Percentiles rank a stretch among this genome's conserved stretches.
These are phyloP conservation scores for Cryoendolithus antarcticus DNA, from an alignment of 2,329 filamentous ascomycete species.

Conservation along the genomic window DNA sequence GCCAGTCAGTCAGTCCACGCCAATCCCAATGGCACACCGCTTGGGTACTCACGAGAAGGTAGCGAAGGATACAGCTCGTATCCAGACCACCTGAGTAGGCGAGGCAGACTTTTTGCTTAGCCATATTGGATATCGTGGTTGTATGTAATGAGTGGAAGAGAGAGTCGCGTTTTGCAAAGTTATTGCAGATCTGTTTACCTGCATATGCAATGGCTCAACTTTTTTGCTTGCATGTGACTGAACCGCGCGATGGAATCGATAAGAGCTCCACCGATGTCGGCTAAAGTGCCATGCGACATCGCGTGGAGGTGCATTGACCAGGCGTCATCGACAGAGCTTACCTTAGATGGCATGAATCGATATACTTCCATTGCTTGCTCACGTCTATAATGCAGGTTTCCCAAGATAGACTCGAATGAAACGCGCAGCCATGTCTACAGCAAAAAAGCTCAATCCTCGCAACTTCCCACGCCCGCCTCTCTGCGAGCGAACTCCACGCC, in stretches of 20 bases:
- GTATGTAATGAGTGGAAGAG: conserved; percentile 2
- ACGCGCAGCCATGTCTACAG: conserved; percentile 1
- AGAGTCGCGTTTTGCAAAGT: neutral
- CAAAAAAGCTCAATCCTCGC: conserved; percentile 40
- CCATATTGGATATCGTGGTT: conserved; percentile 16
- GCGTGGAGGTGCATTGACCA: too few relatives aligned
- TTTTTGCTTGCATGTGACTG: neutral
- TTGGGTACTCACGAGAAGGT: conserved; percentile 21
- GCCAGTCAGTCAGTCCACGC: conserved; percentile 16
- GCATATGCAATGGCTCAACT: neutral
- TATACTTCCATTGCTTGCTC: too few relatives aligned
- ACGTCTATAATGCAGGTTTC: too few relatives aligned
- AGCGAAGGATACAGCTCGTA: conserved; percentile 44
- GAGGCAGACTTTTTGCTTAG: conserved; percentile 35
- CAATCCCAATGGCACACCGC: too few relatives aligned
- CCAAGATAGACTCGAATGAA: too few relatives aligned
- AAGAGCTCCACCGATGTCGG: too few relatives aligned
- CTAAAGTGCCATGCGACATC: too few relatives aligned
- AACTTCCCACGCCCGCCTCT: conserved; percentile 47
- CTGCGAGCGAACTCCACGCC: conserved; percentile 41
- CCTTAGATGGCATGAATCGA: too few relatives aligned
- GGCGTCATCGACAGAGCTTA: too few relatives aligned
- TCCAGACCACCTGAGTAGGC: conserved; percentile 46
- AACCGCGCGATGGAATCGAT: too few relatives aligned
- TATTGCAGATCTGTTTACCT: neutral